Percentiles rank a stretch among this genome's conserved stretches.
phyloP scores from a whole-genome alignment of 78 protist genomes.

The Dictyostelium firmibasis region DNA sequence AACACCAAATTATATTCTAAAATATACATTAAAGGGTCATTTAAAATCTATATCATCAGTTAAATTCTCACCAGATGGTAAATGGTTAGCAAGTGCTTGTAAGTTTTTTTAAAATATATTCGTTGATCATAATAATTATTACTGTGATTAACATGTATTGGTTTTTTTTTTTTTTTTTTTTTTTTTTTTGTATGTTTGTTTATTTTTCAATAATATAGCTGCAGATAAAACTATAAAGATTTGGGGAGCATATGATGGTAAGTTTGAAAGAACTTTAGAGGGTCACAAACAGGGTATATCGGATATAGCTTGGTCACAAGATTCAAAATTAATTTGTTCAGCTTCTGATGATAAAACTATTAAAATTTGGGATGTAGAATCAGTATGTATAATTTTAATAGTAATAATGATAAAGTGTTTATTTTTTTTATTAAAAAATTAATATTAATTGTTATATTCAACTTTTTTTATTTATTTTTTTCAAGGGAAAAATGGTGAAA shows the following conservation, averaged over 20 bases:
- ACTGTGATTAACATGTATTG: neutral
- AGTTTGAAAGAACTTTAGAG: conserved; percentile 7
- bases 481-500: conserved; percentile 52
- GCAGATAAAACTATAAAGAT: conserved; percentile 88
- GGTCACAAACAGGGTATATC: conserved; percentile 87
- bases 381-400: conserved; percentile 53
- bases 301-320: conserved; percentile 86
- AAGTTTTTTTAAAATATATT: too few relatives aligned
- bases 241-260: conserved; percentile 73
- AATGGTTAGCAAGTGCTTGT: conserved; percentile 89
- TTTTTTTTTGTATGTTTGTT: too few relatives aligned
- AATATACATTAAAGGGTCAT: conserved; percentile 87
- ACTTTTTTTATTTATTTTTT: neutral
- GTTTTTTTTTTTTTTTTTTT: too few relatives aligned
- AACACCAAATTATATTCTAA: conserved; percentile 28
- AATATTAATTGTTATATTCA: too few relatives aligned
- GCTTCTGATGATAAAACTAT: conserved; percentile 92
- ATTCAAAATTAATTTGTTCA: conserved; percentile 81
- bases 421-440: too few relatives aligned
- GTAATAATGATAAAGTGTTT: too few relatives aligned
- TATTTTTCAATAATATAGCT: conserved; percentile 20
- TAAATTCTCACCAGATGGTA: conserved; percentile 94
- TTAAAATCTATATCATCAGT: conserved; percentile 88
- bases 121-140: too few relatives aligned
- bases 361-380: conserved; percentile 86